Evolutionary conservation across 805 yeast genomes (phyloP), one percentile per base, ranked within the genome.

Genomic region (Wickerhamiella parazyma): DNA sequence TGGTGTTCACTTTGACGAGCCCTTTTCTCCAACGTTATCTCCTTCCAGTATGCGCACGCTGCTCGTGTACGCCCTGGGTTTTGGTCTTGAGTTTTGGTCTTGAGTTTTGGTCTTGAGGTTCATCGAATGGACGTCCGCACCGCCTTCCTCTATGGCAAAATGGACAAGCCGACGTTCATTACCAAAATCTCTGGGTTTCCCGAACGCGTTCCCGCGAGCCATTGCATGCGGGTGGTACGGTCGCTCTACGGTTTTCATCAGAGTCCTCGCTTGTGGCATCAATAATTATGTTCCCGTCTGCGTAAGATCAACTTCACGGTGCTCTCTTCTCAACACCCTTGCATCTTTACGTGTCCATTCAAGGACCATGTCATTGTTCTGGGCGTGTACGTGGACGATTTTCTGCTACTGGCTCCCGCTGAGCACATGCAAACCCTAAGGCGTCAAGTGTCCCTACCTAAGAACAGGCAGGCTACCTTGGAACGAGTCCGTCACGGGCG

Each of bases 91-190:
- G n/a, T n/a, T n/a, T n/a, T n/a, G n/a, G n/a, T n/a, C n/a, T n/a
- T n/a, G n/a, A n/a, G n/a, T 36, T 9, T 21, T 36, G 21, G 21
- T 16, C 19, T 22, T 11, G 38, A 21, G 17, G 22, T 36, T n/a
- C 38, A 36, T n/a, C 38, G 22, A 21, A 11, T 36, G 18, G 38
- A 21, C 21, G 38, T 36, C n/a, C 28, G 29, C 3, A 22, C 38
- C 18, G 38, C 38, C 18, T 36, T 21, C 14, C 38, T 36, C 38
- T 36, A 36, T 22, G 38, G 38, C 6, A 29, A 36, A 9, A 36
- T 36, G 38, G 29, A 36, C n/a, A 4, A 11, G 4, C 38, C 38
- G 9, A 24, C 38, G 14, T 36, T 12, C 22, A 6, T 36, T 21
- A 10, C 3, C 3, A n/a, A 17, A 4, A 36, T 36, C 20, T 25